Evolutionary conservation across 352 stramenopile genomes (phyloP).

Genomic region (Blastocystis sp.): DNA sequence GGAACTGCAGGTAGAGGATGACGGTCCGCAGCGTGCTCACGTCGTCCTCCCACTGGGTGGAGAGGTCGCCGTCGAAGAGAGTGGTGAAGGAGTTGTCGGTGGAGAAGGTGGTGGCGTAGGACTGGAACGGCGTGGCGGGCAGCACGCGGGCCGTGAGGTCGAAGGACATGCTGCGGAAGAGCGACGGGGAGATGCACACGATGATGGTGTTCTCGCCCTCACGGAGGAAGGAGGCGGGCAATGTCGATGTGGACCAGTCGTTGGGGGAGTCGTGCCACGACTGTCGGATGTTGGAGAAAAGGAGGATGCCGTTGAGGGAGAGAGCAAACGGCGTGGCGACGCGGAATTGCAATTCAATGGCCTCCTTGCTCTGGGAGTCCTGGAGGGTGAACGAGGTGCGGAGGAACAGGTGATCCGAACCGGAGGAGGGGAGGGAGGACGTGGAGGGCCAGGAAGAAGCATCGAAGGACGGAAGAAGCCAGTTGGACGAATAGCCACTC

Average conservation of each 20-base stretch:
- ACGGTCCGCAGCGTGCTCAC: not conserved
- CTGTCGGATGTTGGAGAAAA: not conserved
- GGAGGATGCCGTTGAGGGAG: not conserved
- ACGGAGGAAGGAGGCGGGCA: not conserved
- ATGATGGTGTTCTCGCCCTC: not conserved
- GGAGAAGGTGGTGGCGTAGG: not conserved
- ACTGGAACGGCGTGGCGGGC: not conserved
- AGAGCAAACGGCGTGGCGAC: not conserved
- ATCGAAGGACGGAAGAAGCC: not conserved
- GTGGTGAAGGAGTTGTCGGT: not conserved
- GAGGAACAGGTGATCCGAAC: not conserved
- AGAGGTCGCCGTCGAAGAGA: not conserved
- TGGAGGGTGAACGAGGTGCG: not conserved
- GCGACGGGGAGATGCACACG: not conserved
- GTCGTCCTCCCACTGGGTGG: not conserved
- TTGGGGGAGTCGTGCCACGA: not conserved
- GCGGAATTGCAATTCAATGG: conserved; percentile 1
- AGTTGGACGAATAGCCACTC: not conserved
- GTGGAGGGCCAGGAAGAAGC: not conserved
- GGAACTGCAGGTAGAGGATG: not conserved
- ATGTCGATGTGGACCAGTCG: not conserved
- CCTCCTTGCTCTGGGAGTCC: not conserved
- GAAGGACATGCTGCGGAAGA: not conserved
- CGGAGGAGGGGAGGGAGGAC: not conserved
- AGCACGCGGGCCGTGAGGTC: not conserved